phyloP scores from a whole-genome alignment of 1,284 basidiomycete species.

The Mycosarcoma maydis region DNA sequence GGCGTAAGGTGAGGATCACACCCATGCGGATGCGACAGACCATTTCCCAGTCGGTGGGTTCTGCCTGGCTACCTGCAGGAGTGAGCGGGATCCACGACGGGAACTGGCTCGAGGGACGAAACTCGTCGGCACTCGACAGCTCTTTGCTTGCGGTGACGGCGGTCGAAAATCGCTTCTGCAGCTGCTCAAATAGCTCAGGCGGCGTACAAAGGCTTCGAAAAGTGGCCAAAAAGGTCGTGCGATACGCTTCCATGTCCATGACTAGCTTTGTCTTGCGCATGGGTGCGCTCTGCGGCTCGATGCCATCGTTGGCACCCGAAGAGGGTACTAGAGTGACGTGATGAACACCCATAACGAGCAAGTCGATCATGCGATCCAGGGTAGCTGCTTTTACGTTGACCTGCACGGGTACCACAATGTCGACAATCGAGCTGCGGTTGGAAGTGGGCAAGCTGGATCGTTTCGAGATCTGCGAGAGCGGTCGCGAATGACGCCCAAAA shows the following conservation, averaged over 20 bases:
- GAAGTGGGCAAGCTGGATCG: conserved; percentile 59
- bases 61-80: conserved; percentile 36
- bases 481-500: conserved; percentile 45
- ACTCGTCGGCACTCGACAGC: conserved; percentile 47
- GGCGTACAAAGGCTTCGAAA: conserved; percentile 56
- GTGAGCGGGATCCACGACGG: conserved; percentile 56
- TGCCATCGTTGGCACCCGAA: conserved; percentile 10
- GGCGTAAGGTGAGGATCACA: conserved; percentile 48
- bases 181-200: conserved; percentile 57
- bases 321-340: conserved; percentile 46
- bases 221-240: conserved; percentile 58
- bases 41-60: conserved; percentile 59
- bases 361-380: conserved; percentile 60
- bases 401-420: conserved; percentile 44
- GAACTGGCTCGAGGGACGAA: conserved; percentile 54
- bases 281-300: conserved; percentile 15
- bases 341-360: conserved; percentile 62
- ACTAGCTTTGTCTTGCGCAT: conserved; percentile 43
- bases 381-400: conserved; percentile 58
- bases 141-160: conserved; percentile 62
- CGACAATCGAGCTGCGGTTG: conserved; percentile 59
- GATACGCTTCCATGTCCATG: conserved; percentile 55
- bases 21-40: conserved; percentile 56
- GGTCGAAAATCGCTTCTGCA: conserved; percentile 56
- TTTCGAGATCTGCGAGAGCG: conserved; percentile 59